Conservation (phyloP, 352 stramenopile species). For the Globisporangium spinosum region DNA sequence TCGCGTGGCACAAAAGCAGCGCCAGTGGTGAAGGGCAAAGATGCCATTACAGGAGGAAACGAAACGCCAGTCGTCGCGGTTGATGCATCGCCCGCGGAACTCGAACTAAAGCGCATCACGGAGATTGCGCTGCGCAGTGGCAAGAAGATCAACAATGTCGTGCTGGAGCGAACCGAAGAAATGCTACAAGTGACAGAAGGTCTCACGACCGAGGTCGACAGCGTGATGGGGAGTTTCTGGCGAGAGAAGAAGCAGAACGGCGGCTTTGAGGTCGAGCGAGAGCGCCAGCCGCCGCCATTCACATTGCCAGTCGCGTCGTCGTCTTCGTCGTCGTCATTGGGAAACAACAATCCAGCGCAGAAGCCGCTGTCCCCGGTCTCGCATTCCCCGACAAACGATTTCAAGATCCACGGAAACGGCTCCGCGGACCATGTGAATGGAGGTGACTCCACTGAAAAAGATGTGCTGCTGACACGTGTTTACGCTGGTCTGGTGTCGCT, state of each 20-base stretch:
- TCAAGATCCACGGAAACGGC: constrained; percentile 26
- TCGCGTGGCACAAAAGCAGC: constrained; percentile 21
- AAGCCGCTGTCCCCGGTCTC: constrained; percentile 26
- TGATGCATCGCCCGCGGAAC: constrained; percentile 22
- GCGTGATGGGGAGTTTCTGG: constrained; percentile 33
- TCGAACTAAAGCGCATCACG: constrained; percentile 59
- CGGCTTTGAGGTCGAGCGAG: not conserved
- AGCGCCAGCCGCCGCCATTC: constrained; percentile 33
- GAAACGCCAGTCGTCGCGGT: not conserved
- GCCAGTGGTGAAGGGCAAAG: not conserved
- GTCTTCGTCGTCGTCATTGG: constrained; percentile 1
- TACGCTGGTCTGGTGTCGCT: constrained; percentile 56
- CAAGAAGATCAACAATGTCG: constrained; percentile 69
- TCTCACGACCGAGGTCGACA: constrained; percentile 45
- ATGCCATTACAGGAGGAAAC: constrained; percentile 13
- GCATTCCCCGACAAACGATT: constrained; percentile 28
- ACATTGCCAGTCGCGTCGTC: constrained; percentile 34
- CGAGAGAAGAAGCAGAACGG: constrained; percentile 8
- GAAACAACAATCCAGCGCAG: constrained; percentile 14
- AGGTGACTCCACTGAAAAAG: constrained; percentile 22
- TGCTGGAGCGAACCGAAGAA: constrained; percentile 75
- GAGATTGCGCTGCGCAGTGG: constrained; percentile 65
- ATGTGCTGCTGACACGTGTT: constrained; percentile 49
- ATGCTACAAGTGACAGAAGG: constrained; percentile 63
- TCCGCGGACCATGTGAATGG: constrained; percentile 17